These are phyloP conservation scores for Lipomyces orientalis DNA, from an alignment of 805 yeast species.

Conservation along the genomic window DNA sequence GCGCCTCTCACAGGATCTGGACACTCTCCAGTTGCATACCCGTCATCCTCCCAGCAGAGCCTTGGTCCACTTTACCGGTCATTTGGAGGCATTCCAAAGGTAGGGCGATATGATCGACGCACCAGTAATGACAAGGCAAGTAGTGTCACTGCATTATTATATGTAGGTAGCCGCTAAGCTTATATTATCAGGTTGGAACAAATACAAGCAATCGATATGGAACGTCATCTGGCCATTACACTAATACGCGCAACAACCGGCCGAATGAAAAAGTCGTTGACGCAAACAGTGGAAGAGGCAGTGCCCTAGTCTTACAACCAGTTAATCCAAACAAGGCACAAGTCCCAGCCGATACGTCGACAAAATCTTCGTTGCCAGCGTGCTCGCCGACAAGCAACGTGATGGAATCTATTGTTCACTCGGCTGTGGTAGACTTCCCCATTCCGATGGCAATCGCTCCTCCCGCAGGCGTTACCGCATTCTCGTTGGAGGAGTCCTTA, in stretches of 20 bases:
- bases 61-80: conserved; percentile 8
- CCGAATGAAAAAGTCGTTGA: neutral
- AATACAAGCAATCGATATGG: conserved; percentile 2
- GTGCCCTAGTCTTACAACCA: conserved; percentile 4
- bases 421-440: conserved; percentile 10
- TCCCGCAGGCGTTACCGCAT: conserved; percentile 9
- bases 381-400: neutral
- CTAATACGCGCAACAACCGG: neutral
- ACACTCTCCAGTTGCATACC: conserved; percentile 5
- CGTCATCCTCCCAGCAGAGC: conserved; percentile 13
- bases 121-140: conserved; percentile 1
- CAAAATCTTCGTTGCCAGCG: neutral
- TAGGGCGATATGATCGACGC: conserved; percentile 11
- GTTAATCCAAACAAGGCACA: neutral
- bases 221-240: neutral
- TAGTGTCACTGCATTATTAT: neutral
- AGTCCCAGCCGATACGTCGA: neutral
- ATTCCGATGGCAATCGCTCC: conserved; percentile 35
- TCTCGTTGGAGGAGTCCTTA: conserved; percentile 34
- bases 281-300: neutral
- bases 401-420: neutral
- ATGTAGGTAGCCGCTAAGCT: neutral
- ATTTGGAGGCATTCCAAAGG: conserved; percentile 3
- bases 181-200: neutral
- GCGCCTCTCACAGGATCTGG: conserved; percentile 5